Conservation (phyloP, 1,284 basidiomycete genomes). For the Somion occarium region DNA sequence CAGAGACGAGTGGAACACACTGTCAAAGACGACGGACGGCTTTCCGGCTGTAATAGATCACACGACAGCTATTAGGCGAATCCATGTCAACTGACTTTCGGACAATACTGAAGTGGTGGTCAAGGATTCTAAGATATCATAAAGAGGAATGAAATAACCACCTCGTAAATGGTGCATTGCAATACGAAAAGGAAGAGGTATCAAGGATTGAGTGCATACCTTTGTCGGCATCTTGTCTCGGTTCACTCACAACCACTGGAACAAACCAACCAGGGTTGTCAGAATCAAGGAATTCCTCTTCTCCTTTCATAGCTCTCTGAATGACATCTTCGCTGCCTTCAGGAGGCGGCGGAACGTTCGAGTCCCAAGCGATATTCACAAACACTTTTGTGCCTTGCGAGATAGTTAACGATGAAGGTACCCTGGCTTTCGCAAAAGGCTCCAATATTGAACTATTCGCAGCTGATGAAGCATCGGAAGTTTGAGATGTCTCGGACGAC, state of each 20-base stretch:
- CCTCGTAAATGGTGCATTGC: neutral
- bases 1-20: slow-evolving; percentile 54
- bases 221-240: slow-evolving; percentile 62
- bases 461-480: neutral
- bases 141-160: too few species aligned
- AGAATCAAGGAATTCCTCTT: slow-evolving; percentile 32
- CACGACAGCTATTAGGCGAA: neutral
- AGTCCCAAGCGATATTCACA: slow-evolving; percentile 67
- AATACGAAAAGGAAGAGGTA: neutral
- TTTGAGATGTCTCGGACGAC: neutral
- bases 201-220: slow-evolving; percentile 33
- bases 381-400: slow-evolving; percentile 58
- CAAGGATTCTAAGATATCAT: too few species aligned
- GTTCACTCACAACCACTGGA: slow-evolving; percentile 68
- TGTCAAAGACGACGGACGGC: slow-evolving; percentile 64
- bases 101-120: too few species aligned
- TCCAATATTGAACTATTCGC: neutral
- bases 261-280: slow-evolving; percentile 49
- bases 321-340: slow-evolving; percentile 50
- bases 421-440: neutral
- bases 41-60: slow-evolving; percentile 49
- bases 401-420: slow-evolving; percentile 23
- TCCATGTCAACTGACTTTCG: neutral
- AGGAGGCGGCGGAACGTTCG: slow-evolving; percentile 62
- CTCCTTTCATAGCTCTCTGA: slow-evolving; percentile 48